Evolutionary conservation across 2,329 filamentous ascomycete genomes (phyloP).

Genomic region (Xylariaceae sp.): DNA sequence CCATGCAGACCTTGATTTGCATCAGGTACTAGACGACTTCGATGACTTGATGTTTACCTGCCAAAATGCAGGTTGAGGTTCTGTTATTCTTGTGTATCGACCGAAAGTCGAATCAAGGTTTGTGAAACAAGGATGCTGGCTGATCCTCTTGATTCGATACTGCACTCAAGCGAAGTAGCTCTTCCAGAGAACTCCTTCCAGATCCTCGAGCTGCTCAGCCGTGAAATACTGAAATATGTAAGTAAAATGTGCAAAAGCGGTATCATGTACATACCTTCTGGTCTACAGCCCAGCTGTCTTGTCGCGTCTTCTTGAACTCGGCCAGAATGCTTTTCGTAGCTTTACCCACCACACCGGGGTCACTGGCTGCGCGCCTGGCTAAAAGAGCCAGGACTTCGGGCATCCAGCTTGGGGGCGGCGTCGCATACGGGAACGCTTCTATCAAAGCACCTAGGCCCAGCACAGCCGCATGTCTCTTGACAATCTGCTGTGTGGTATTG

Average conservation of each 20-base stretch:
- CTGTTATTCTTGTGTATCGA: too few relatives aligned
- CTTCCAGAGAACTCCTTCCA: conserved; percentile 98
- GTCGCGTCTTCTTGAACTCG: conserved; percentile 98
- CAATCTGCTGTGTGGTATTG: conserved; percentile 70
- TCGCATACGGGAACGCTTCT: conserved; percentile 93
- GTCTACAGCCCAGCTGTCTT: conserved; percentile 97
- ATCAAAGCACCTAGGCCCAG: conserved; percentile 86
- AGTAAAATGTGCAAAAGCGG: conserved; percentile 14
- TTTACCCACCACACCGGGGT: conserved; percentile 89
- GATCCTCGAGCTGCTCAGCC: conserved; percentile 84
- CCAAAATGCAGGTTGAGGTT: too few relatives aligned
- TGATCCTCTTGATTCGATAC: too few relatives aligned
- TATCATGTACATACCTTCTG: conserved; percentile 72
- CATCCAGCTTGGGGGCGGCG: conserved; percentile 89
- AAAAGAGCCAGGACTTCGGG: conserved; percentile 84
- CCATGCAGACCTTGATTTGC: too few relatives aligned
- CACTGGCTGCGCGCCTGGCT: conserved; percentile 78
- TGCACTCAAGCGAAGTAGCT: conserved; percentile 84
- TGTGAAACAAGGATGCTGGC: too few relatives aligned
- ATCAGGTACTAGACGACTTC: too few relatives aligned
- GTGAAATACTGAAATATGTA: conserved; percentile 66
- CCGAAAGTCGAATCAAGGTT: too few relatives aligned
- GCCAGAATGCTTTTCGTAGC: conserved; percentile 91
- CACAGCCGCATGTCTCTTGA: conserved; percentile 84
- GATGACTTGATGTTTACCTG: too few relatives aligned